Base-by-base conservation (phyloP, 106 monocot genomes). In the Vanilla planifolia region DNA sequence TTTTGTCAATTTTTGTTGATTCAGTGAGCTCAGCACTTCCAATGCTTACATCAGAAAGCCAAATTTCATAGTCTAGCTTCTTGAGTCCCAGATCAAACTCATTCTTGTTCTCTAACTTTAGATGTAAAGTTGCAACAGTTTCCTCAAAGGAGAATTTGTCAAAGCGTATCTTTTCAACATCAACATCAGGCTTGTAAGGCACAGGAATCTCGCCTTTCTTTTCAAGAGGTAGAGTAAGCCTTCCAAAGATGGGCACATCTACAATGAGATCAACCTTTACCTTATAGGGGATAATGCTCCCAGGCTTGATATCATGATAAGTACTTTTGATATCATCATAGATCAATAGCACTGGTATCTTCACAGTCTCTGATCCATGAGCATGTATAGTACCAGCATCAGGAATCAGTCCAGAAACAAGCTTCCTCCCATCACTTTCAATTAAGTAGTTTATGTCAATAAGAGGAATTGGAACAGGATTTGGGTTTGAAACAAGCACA, bases 41-140 rank as follows among this genome's bases (percentile, higher is more conserved):
- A 8, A 86, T 80, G 45, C 80, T 92, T 25, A 83, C 64, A 28
- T 92, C 80, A 61, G 63, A 23, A 0, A 92, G 72, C 87, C 86
- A 92, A 6, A 92, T 60, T 66, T 92, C 87, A 41, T 80, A 87
- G 15, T 87, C 80, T 39, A 92, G 55, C 7, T 61, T n/a, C 58
- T 92, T 87, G 30, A 92, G 72, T 3, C 73, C 92, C 11, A 92
- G 60, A 34, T 87, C 75, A 52, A 92, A 92, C 51, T 92, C 92
- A 47, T 92, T 92, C 71, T 88, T 92, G 70, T 92, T 92, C 69
- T 84, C 92, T 19, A 87, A 44, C 40, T 72, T 84, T 37, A 92
- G 57, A 39, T 92, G 92, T 15, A 87, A 69, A 9, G 55, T 68
- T 41, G 92, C 87, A 3, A 41, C 59, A 22, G 92, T 84, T 63